Percentiles rank a stretch among this genome's conserved stretches.
Evolutionary conservation across 2,329 filamentous ascomycete species (phyloP).

Genomic region (Cladosporium colombiae): DNA sequence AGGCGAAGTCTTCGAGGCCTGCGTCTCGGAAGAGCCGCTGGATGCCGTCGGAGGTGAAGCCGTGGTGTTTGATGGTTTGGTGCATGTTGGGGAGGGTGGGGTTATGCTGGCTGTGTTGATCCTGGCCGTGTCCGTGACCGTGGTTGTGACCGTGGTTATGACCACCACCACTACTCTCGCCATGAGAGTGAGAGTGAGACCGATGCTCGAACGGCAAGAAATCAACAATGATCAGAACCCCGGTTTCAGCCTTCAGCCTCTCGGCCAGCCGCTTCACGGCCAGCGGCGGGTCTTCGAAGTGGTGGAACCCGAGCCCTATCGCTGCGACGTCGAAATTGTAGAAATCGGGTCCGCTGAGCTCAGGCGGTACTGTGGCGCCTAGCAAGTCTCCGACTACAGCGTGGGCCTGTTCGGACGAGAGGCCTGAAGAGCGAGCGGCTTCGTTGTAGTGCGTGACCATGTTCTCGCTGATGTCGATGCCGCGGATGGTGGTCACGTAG

Average conservation of each 20-base stretch:
- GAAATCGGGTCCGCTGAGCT: conserved; percentile 36
- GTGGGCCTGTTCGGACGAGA: conserved; percentile 27
- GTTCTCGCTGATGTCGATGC: conserved; percentile 36
- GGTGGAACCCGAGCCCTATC: conserved; percentile 49
- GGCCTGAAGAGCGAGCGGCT: conserved; percentile 26
- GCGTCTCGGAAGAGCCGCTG: conserved; percentile 30
- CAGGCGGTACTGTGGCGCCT: conserved; percentile 29
- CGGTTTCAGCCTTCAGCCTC: conserved; percentile 32
- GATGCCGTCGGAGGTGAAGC: conserved; percentile 33
- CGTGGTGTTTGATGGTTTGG: conserved; percentile 38
- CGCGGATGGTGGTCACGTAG: conserved; percentile 34
- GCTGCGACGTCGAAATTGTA: conserved; percentile 46
- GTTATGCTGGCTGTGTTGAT: conserved; percentile 1
- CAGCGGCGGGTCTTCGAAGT: conserved; percentile 40
- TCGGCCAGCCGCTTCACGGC: conserved; percentile 32
- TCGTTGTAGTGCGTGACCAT: conserved; percentile 38
- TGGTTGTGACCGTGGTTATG: not conserved
- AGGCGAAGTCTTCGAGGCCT: conserved; percentile 36
- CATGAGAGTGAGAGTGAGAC: not conserved
- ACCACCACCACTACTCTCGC: not conserved
- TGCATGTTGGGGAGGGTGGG: conserved; percentile 28
- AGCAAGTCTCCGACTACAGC: conserved; percentile 42
- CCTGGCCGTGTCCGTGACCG: conserved; percentile 16
- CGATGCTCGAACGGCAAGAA: conserved; percentile 30
- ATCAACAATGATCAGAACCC: conserved; percentile 35